Evolutionary conservation across 768 basidiomycete genomes (phyloP).

Genomic region (Amanita pseudoporphyria): DNA sequence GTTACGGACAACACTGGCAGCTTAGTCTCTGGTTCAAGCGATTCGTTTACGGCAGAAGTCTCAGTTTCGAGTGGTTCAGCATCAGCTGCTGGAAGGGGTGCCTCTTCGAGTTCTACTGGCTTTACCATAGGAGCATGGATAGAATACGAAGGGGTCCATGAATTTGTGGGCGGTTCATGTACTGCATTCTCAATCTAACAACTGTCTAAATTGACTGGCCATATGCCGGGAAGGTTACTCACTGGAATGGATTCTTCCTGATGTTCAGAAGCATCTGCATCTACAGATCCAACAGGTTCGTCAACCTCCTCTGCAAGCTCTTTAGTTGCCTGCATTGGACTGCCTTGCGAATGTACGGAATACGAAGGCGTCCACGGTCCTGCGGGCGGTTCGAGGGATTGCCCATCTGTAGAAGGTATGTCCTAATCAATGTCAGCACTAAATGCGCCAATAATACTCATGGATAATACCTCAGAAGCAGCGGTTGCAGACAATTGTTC

Average conservation of each 20-base stretch:
- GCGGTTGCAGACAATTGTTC: neutral
- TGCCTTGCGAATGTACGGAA: constrained; percentile 32
- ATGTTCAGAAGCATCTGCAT: neutral
- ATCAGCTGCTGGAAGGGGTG: too few relatives aligned
- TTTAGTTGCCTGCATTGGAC: constrained; percentile 10
- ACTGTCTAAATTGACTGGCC: too few relatives aligned
- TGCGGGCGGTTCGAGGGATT: constrained; percentile 12
- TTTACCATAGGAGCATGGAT: constrained; percentile 19
- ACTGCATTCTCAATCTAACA: too few relatives aligned
- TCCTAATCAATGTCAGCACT: neutral
- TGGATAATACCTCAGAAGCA: constrained; percentile 1
- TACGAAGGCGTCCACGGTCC: constrained; percentile 33
- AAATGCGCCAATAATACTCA: neutral
- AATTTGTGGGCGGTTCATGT: constrained; percentile 8
- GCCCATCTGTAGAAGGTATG: neutral
- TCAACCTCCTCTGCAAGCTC: neutral
- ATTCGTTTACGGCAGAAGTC: neutral
- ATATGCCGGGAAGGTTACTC: too few relatives aligned
- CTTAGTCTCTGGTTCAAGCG: neutral
- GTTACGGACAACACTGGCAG: too few relatives aligned
- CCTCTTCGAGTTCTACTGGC: neutral
- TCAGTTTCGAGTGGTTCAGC: neutral
- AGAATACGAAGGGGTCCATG: constrained; percentile 34
- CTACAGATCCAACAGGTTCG: neutral
- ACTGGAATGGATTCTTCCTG: neutral